Evolutionary conservation across 2,329 filamentous ascomycete genomes (phyloP), one percentile per base, ranked within the genome.

Genomic region (Xenosphaeropsis pyriputrescens): DNA sequence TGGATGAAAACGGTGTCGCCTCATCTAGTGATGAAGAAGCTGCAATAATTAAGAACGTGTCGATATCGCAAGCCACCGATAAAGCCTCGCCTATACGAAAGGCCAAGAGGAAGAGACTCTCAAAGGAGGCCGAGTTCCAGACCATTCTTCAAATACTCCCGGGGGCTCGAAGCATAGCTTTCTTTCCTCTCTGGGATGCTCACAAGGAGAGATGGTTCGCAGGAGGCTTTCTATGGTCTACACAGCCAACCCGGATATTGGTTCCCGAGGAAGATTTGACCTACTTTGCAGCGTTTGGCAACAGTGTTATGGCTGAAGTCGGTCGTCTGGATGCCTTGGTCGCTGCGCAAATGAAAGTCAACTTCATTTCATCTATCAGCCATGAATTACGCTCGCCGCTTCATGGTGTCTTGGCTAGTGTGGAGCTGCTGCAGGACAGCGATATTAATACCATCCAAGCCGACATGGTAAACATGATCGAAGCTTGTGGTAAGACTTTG

Each of bases 321-420:
- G 62, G 65, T 0, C 59, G 67, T 2, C 42, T 71, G 4, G 60
- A 66, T 37, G 60, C 61, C 4, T 45, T 62, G n/a, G 54, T 56
- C 4, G 47, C 52, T 12, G 45, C 45, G 11, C 52, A 50, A 31
- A 51, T 53, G 49, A 54, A 54, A 48, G 65, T 65, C 2, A 70
- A 75, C 40, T 67, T 75, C 29, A 62, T 79, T 6, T 67, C 69
- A 1, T 75, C 68, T 1, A 64, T 79, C 5, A 73, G 68, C 3
- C 74, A 79, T 46, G 74, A 79, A 48, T 54, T 79, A 12, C 61
- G 74, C 4, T 73, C 68, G 2, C 74, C 74, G 0, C 56, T 79
- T 1, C 73, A 79, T 39, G 74, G 73, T 2, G 67, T 78, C 22
- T 54, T 78, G 0, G 64, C 69, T 0, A 70, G 59, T 37, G 59